Conservation (phyloP, 768 basidiomycete genomes). For the Kwoniella europaea region DNA sequence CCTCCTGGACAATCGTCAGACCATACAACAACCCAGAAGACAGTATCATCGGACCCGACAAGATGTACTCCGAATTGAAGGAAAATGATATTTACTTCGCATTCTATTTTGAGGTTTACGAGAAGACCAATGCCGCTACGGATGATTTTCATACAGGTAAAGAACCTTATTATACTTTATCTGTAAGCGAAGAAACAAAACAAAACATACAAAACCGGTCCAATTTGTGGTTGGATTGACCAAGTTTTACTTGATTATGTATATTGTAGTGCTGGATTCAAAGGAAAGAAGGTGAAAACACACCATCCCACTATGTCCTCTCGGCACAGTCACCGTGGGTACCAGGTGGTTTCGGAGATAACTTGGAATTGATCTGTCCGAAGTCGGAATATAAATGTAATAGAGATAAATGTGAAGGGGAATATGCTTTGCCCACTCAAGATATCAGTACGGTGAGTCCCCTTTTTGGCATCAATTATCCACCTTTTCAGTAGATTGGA, state of each 20-base stretch:
- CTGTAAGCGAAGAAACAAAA: neutral
- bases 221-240: neutral
- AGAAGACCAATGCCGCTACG: neutral
- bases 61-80: neutral
- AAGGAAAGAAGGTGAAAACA: neutral
- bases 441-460: neutral
- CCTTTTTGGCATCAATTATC: neutral
- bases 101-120: neutral
- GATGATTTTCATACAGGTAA: conserved; percentile 7
- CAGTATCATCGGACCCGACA: neutral
- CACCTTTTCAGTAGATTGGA: neutral
- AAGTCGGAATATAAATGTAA: neutral
- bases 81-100: neutral
- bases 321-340: neutral
- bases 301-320: neutral
- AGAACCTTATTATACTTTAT: neutral
- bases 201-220: too few species aligned
- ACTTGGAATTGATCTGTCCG: neutral
- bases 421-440: neutral
- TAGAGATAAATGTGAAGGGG: conserved; percentile 10
- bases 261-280: neutral
- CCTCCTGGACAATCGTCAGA: neutral
- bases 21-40: neutral
- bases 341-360: neutral
- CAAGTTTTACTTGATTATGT: neutral